These are phyloP conservation scores for Boehmeria nivea DNA, from an alignment of 306 rosid species.

Conservation along the genomic window DNA sequence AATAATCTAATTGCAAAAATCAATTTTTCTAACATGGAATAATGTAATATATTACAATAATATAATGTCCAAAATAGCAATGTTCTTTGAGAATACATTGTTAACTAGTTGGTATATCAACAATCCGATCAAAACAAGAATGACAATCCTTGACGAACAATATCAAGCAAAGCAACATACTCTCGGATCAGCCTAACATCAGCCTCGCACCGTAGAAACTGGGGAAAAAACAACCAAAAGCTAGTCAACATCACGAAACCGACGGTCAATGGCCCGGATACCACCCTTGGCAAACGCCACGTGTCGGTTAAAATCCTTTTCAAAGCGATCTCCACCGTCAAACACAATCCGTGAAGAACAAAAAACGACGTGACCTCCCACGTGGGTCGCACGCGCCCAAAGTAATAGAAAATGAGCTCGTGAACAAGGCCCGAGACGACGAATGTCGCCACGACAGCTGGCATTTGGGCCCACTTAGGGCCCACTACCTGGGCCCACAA, in stretches of 20 bases:
- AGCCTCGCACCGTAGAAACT: constrained; percentile 27
- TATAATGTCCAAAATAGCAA: too few relatives aligned
- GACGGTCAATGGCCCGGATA: constrained; percentile 29
- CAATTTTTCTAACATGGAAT: too few relatives aligned
- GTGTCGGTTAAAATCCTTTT: constrained; percentile 28
- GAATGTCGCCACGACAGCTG: constrained; percentile 38
- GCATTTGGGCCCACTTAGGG: constrained; percentile 43
- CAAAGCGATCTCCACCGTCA: constrained; percentile 43
- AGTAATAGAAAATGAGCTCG: constrained; percentile 43
- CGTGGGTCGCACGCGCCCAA: constrained; percentile 45
- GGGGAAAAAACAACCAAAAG: constrained; percentile 51
- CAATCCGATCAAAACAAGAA: too few relatives aligned
- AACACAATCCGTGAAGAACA: constrained; percentile 46
- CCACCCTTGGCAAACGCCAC: constrained; percentile 34
- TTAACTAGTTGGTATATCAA: too few relatives aligned
- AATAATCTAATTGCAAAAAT: too few relatives aligned
- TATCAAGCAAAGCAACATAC: constrained; percentile 29
- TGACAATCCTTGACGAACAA: background rate
- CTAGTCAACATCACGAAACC: constrained; percentile 41
- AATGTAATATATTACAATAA: too few relatives aligned
- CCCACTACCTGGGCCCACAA: constrained; percentile 6
- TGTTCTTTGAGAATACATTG: too few relatives aligned
- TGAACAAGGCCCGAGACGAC: constrained; percentile 56
- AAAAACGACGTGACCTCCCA: constrained; percentile 54
- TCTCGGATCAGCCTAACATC: constrained; percentile 37